Conservation (phyloP, 352 stramenopile species). For the Globisporangium recalcitrans region DNA sequence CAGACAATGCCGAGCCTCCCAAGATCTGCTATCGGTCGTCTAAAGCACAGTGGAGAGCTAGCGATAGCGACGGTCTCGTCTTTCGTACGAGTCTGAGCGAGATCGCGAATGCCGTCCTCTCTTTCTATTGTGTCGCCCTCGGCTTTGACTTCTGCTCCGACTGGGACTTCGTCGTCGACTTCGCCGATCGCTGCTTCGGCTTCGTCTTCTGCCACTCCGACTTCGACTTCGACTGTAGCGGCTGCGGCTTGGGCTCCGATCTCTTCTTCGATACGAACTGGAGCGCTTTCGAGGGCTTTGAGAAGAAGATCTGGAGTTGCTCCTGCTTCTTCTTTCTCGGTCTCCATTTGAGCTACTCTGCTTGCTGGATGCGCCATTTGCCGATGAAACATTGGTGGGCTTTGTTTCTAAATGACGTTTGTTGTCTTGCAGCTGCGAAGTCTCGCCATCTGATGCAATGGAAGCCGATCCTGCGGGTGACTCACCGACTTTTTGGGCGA, state of each 20-base stretch:
- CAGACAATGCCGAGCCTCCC: neutral
- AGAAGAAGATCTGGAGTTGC: constrained; percentile 4
- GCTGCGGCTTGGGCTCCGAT: constrained; percentile 8
- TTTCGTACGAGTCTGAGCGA: constrained; percentile 22
- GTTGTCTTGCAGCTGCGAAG: neutral
- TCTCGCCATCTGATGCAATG: neutral
- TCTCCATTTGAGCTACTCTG: neutral
- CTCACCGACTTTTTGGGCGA: neutral
- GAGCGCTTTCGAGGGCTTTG: constrained; percentile 1
- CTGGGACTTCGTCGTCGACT: constrained; percentile 11
- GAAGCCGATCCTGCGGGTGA: neutral
- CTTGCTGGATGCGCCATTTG: neutral
- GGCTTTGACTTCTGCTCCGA: constrained; percentile 12
- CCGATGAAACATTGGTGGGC: neutral
- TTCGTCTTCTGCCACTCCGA: constrained; percentile 22
- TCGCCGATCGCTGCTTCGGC: constrained; percentile 22
- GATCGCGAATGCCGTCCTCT: constrained; percentile 20
- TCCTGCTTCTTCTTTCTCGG: neutral
- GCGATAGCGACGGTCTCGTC: constrained; percentile 18
- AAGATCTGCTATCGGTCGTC: neutral
- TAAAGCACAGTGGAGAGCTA: neutral
- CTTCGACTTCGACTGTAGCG: constrained; percentile 18
- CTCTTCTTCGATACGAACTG: neutral
- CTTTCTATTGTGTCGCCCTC: neutral
- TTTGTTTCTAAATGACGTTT: neutral